Percentiles rank a stretch among this genome's conserved stretches.
phyloP scores from a whole-genome alignment of 176 grass and related monocot species.

The Lolium rigidum region DNA sequence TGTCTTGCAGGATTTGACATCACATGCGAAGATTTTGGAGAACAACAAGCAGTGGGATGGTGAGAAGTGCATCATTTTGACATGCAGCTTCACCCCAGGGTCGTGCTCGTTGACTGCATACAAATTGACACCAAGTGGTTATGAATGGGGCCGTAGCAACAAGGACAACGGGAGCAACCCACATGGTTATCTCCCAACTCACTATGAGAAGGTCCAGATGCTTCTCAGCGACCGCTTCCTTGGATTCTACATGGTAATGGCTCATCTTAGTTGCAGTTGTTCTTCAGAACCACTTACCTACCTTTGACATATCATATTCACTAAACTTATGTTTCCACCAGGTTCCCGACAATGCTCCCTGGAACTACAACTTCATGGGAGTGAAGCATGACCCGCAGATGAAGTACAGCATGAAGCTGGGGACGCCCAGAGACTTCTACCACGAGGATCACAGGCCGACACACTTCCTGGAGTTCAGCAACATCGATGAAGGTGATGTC shows the following conservation, averaged over 20 bases:
- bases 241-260: constrained; percentile 95
- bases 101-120: constrained; percentile 97
- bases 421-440: constrained; percentile 84
- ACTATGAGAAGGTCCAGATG: constrained; percentile 99
- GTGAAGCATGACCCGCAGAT: constrained; percentile 88
- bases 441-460: constrained; percentile 93
- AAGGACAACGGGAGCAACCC: constrained; percentile 99
- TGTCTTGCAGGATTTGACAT: constrained; percentile 79
- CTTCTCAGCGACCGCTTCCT: constrained; percentile 97
- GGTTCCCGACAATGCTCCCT: constrained; percentile 85
- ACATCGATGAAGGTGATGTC: constrained; percentile 79
- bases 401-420: constrained; percentile 87
- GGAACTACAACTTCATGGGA: constrained; percentile 99
- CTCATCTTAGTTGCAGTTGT: background rate
- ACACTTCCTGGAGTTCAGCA: constrained; percentile 93
- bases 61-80: constrained; percentile 98
- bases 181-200: constrained; percentile 89
- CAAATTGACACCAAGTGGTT: constrained; percentile 90
- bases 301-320: background rate
- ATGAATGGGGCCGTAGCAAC: constrained; percentile 95
- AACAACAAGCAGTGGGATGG: constrained; percentile 98
- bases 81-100: constrained; percentile 95
- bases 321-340: constrained; percentile 31
- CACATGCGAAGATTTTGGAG: constrained; percentile 82
- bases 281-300: background rate